phyloP scores from a whole-genome alignment of 441 rosid genomes.

The Mallotus repandus region DNA sequence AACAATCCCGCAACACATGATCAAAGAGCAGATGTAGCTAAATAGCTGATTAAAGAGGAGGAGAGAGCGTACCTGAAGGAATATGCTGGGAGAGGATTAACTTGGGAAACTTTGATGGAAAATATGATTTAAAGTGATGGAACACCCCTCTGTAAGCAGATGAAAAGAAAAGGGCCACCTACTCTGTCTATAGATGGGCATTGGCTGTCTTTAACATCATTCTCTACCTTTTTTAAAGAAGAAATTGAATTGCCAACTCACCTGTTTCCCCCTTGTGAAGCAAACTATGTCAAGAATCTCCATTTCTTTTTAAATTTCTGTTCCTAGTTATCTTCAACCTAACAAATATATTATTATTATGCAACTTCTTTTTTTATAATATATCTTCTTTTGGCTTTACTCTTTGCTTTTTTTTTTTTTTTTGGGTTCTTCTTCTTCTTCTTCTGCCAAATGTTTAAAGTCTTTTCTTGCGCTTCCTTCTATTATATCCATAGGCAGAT shows the following conservation, averaged over 20 bases:
- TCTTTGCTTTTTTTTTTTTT: background rate
- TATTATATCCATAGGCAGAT: too few relatives aligned
- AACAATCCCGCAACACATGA: too few relatives aligned
- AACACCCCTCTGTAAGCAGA: slow-evolving; percentile 8
- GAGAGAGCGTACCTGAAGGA: too few relatives aligned
- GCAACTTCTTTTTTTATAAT: background rate
- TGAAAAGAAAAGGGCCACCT: slow-evolving; percentile 19
- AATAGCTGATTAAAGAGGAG: background rate
- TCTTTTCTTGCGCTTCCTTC: background rate
- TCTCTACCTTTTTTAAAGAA: slow-evolving; percentile 19
- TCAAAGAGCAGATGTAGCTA: too few relatives aligned
- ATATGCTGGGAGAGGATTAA: too few relatives aligned
- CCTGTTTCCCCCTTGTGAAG: slow-evolving; percentile 23
- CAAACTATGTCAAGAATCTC: slow-evolving; percentile 30
- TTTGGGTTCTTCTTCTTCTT: background rate
- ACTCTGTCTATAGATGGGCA: too few relatives aligned
- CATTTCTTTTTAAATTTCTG: background rate
- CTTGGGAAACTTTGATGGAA: slow-evolving; percentile 9
- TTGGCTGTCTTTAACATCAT: slow-evolving; percentile 25
- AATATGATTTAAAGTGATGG: background rate
- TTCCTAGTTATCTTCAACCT: background rate
- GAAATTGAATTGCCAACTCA: slow-evolving; percentile 42
- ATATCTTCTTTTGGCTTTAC: background rate
- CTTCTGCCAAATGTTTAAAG: too few relatives aligned
- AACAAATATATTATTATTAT: too few relatives aligned